Evolutionary conservation across 2,329 filamentous ascomycete species (phyloP), one percentile per base, ranked within the genome.

Genomic region (Aspergillus persii): DNA sequence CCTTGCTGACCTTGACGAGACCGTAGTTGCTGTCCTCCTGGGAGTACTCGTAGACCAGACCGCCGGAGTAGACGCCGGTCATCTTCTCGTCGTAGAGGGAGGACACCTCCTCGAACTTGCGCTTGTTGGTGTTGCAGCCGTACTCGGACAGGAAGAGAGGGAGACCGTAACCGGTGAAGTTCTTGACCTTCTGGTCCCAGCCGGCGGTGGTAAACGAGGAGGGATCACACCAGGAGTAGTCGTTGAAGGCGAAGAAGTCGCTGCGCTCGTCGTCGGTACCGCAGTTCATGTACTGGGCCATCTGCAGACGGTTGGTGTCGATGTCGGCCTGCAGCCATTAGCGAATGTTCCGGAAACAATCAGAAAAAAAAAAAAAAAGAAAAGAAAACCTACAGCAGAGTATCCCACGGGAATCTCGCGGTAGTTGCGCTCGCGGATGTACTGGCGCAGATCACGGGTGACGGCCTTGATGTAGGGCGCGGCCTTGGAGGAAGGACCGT

Each of bases 71-170:
- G 69, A 97, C 92, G 18, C 76, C 68, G 7, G 89, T 92, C 94
- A 98, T 98, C 61, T 96, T 75, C 23, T 77, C 78, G 77, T 81
- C 85, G 88, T 97, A 98, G 59, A 99, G 83, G 50, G 93, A 83
- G 51, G 77, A 77, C 54, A 97, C 79, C 80, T 97, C 94, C 60
- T 86, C 82, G 71, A 96, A 99, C 71, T 89, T 81, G 68, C 94
- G 93, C 61, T 81, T 85, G 82, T 91, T 92, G 73, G 85, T 89
- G 78, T 86, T 88, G 83, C 95, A 99, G 63, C 95, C 95, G 74
- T 90, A 98, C 77, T 98, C 95, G 53, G 93, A 97, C 56, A 99
- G 84, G 86, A 96, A 97, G 71, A 96, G 89, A 59, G 93, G 91
- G 56, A 96, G 81, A 68, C 91, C 91, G 75, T 96, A 96, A 75